Evolutionary conservation across 257 asterid species (phyloP).

Genomic region (Gentiana dahurica): DNA sequence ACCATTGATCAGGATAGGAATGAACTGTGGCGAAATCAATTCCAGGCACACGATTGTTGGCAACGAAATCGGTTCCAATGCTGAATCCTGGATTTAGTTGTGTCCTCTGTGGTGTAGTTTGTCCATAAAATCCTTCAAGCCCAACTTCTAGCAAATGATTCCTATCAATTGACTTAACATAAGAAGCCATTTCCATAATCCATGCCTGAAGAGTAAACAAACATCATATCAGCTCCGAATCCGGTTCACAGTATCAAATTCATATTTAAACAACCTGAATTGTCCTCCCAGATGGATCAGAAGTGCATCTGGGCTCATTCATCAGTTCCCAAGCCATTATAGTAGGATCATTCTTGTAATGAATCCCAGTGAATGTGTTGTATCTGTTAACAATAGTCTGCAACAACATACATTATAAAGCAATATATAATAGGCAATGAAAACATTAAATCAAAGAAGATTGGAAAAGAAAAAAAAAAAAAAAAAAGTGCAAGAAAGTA

Average conservation of each 20-base stretch:
- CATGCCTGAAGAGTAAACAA: constrained; percentile 37
- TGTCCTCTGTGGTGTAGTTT: constrained; percentile 42
- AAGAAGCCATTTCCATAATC: constrained; percentile 78
- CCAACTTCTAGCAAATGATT: constrained; percentile 81
- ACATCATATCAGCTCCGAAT: neutral
- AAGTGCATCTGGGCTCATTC: constrained; percentile 89
- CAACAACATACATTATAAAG: constrained; percentile 5
- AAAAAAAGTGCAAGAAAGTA: neutral
- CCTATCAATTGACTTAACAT: constrained; percentile 70
- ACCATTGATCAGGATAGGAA: constrained; percentile 92
- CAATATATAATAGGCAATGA: neutral
- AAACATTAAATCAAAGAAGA: neutral
- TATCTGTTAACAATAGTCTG: constrained; percentile 65
- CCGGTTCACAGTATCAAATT: too few species aligned
- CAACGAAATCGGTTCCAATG: constrained; percentile 74
- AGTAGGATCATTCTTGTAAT: constrained; percentile 88
- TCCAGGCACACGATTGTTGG: constrained; percentile 52
- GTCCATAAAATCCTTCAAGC: constrained; percentile 84
- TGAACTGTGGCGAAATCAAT: constrained; percentile 88
- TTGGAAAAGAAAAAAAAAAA: neutral
- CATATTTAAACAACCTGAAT: constrained; percentile 42
- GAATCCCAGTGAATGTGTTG: constrained; percentile 42
- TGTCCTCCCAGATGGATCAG: constrained; percentile 77
- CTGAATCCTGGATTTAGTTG: constrained; percentile 40
- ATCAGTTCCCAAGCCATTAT: constrained; percentile 99